Evolutionary conservation across 768 basidiomycete genomes (phyloP).

Genomic region (Calvatia gigantea): DNA sequence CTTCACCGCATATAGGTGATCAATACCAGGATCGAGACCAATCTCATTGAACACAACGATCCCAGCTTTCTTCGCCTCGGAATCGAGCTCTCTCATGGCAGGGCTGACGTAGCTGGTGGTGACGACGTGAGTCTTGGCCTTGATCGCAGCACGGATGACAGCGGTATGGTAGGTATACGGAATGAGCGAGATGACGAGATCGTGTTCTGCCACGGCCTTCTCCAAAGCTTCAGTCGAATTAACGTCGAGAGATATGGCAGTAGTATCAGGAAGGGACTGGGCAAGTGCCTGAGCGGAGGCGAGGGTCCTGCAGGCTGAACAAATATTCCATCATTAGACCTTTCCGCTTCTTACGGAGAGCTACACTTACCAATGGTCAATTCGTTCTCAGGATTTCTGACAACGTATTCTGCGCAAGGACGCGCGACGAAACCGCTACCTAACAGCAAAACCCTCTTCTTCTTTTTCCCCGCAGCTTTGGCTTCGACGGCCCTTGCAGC

Average conservation of each 20-base stretch:
- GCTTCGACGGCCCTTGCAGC: conserved; percentile 38
- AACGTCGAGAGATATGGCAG: conserved; percentile 81
- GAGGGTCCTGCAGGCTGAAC: conserved; percentile 83
- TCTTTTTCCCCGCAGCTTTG: conserved; percentile 30
- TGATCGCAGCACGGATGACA: conserved; percentile 91
- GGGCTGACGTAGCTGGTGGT: conserved; percentile 95
- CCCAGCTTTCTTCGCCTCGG: conserved; percentile 78
- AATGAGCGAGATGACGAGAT: conserved; percentile 94
- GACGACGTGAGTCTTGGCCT: conserved; percentile 87
- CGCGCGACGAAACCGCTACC: conserved; percentile 95
- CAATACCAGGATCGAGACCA: conserved; percentile 94
- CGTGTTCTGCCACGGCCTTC: conserved; percentile 75
- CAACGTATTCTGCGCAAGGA: conserved; percentile 95
- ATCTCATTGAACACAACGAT: conserved; percentile 97
- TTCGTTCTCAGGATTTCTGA: conserved; percentile 72
- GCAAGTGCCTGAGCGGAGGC: conserved; percentile 68
- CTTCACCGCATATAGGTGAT: conserved; percentile 92
- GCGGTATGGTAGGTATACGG: conserved; percentile 89
- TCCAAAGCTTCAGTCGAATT: conserved; percentile 68
- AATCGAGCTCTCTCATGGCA: conserved; percentile 84
- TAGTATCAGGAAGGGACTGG: conserved; percentile 63
- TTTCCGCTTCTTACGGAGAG: not conserved
- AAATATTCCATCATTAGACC: not conserved
- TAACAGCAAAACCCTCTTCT: conserved; percentile 77
- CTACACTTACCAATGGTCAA: conserved; percentile 77